Evolutionary conservation across 2,329 filamentous ascomycete species (phyloP).

Genomic region (Pseudopithomyces chartarum): DNA sequence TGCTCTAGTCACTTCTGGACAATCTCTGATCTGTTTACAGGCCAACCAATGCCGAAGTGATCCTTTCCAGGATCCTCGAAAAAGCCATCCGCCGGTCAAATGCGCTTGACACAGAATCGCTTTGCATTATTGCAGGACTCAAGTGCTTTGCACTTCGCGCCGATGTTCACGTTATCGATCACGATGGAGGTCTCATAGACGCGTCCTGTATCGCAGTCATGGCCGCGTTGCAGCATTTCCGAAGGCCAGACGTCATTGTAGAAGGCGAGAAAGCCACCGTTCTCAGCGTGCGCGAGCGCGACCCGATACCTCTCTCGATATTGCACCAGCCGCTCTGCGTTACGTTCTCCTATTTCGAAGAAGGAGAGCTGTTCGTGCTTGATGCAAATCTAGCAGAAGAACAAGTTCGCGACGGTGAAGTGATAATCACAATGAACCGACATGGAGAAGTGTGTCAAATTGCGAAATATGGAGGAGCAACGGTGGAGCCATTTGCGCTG

Average conservation of each 20-base stretch:
- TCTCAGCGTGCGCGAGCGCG: conserved; percentile 81
- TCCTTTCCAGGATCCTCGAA: conserved; percentile 87
- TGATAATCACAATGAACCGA: conserved; percentile 84
- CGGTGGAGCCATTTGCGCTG: conserved; percentile 78
- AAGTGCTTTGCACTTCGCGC: conserved; percentile 92
- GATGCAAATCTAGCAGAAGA: conserved; percentile 78
- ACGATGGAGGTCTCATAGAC: conserved; percentile 90
- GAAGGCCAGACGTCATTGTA: conserved; percentile 85
- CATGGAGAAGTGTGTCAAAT: conserved; percentile 91
- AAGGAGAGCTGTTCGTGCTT: conserved; percentile 72
- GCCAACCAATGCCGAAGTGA: conserved; percentile 80
- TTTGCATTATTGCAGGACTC: conserved; percentile 87
- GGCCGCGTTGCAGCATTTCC: conserved; percentile 87
- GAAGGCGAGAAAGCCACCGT: conserved; percentile 84
- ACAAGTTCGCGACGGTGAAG: conserved; percentile 72
- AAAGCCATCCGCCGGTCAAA: conserved; percentile 91
- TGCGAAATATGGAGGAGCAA: conserved; percentile 83
- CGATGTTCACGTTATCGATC: conserved; percentile 88
- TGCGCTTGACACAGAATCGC: conserved; percentile 91
- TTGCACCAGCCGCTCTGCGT: conserved; percentile 91
- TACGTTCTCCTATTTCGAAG: conserved; percentile 83
- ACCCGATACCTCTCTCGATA: conserved; percentile 87
- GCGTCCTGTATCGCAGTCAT: conserved; percentile 85
- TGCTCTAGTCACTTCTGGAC: conserved; percentile 5
- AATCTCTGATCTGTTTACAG: conserved; percentile 48